These are phyloP conservation scores for Cryphonectria naterciae DNA, from an alignment of 2,329 filamentous ascomycete genomes.

Conservation along the genomic window DNA sequence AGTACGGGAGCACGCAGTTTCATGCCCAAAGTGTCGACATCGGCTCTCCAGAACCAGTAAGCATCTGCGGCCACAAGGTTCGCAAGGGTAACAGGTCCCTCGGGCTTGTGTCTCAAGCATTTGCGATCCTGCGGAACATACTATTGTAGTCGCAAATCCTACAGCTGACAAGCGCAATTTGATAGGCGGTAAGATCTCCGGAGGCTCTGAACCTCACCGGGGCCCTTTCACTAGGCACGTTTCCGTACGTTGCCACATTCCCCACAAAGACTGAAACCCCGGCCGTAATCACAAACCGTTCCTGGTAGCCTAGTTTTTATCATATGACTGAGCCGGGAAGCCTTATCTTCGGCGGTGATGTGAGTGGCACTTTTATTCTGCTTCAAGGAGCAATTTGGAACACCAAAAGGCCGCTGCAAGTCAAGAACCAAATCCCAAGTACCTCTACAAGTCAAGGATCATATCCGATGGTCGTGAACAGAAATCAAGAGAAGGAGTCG, in stretches of 20 bases:
- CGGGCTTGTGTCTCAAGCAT: background rate
- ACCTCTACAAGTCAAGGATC: conserved; percentile 1
- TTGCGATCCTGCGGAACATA: background rate
- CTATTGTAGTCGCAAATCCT: background rate
- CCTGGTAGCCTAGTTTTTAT: background rate
- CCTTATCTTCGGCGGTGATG: background rate
- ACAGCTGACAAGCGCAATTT: background rate
- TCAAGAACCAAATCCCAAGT: background rate
- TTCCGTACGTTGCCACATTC: background rate
- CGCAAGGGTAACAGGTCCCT: background rate
- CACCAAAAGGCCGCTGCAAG: background rate
- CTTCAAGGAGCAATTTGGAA: background rate
- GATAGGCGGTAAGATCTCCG: background rate
- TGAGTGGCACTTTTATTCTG: background rate
- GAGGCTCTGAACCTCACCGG: background rate
- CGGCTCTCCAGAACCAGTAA: no score
- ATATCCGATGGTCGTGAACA: background rate
- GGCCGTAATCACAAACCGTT: background rate
- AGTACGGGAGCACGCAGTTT: background rate
- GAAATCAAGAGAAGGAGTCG: background rate
- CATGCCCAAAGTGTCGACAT: background rate
- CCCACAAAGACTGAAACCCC: background rate
- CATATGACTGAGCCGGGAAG: background rate
- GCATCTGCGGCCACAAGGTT: no score
- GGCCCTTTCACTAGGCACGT: background rate